Base-by-base conservation (phyloP, 352 stramenopile species). In the Peronospora belbahrii region DNA sequence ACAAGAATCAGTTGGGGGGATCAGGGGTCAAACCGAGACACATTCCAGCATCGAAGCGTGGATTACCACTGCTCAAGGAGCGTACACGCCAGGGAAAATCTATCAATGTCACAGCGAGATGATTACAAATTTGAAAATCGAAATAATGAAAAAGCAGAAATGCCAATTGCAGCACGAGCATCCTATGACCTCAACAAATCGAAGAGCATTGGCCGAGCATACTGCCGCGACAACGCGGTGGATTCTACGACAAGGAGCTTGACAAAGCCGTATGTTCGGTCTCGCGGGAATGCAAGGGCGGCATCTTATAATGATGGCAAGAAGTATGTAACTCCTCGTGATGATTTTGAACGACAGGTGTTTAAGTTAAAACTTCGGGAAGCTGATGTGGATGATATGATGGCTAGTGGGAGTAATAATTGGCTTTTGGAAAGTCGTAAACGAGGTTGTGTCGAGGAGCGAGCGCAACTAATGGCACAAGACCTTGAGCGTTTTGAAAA, bases 281-380 rank as follows among this genome's bases (percentile, higher is more conserved):
- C 17, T 33, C 48, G 10, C 34, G 39, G 33, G 23, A 24, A 30
- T 10, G 5, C 20, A 17, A 33, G n/a, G 42, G 13, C 24, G 33
- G 8, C 13, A 2, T 15, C 23, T 5, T 14, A 4, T 14, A 0
- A 15, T 20, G 39, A 41, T 19, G 2, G 2, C 9, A 53, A 48
- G 9, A 34, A 24, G 10, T 10, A 31, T 36, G 31, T 25, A 0
- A 11, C 13, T 7, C 22, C 42, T 9, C 10, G 36, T 20, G 22
- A 48, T 23, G 5, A 8, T 6, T 62, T 62, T 52, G 23, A 40
- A 15, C 46, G 47, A 24, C 14, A 24, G 37, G 53, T 62, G n/a
- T 57, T 56, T 35, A 62, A 57, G 30, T 27, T 62, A 5, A 62
- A 57, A 17, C n/a, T 57, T 6, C 53, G 48, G 19, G 47, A 62